phyloP scores from a whole-genome alignment of 495 filamentous ascomycete species.

The Poronia punctata region DNA sequence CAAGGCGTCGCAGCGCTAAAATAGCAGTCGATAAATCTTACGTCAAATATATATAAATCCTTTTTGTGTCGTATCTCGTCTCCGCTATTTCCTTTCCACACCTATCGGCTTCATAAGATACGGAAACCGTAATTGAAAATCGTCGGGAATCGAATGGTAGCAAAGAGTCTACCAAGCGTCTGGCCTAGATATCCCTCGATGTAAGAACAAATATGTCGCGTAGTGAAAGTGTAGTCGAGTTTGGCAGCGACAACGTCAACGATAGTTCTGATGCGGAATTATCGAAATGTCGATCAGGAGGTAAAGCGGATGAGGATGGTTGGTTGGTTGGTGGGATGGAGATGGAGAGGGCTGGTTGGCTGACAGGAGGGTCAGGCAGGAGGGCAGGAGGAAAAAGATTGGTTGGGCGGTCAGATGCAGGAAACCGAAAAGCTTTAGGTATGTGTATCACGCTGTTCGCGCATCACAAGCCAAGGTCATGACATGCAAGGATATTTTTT shows the following conservation, averaged over 20 bases:
- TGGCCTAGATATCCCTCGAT: too few relatives aligned
- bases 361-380: slow-evolving; percentile 20
- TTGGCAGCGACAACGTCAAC: slow-evolving; percentile 13
- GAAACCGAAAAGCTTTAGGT: slow-evolving; percentile 17
- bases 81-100: too few relatives aligned
- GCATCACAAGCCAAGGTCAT: slow-evolving; percentile 11
- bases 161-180: too few relatives aligned
- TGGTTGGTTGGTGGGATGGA: slow-evolving; percentile 9
- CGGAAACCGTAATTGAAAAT: too few relatives aligned
- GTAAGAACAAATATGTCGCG: too few relatives aligned
- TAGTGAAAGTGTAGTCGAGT: too few relatives aligned
- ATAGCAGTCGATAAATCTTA: too few relatives aligned
- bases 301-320: slow-evolving; percentile 5
- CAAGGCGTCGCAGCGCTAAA: slow-evolving; percentile 12
- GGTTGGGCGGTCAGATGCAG: slow-evolving; percentile 25
- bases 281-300: slow-evolving; percentile 10
- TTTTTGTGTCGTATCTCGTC: too few relatives aligned
- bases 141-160: too few relatives aligned
- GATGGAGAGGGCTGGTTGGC: slow-evolving; percentile 23
- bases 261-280: slow-evolving; percentile 1
- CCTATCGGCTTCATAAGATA: too few relatives aligned
- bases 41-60: too few relatives aligned
- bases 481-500: slow-evolving; percentile 6
- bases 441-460: slow-evolving; percentile 11
- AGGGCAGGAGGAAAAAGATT: slow-evolving; percentile 16